A percentile compares a stretch with the other conserved stretches of the same genome.
These are phyloP conservation scores for Acanthamoeba castellanii DNA, from an alignment of 208 protist species.

Conservation along the genomic window DNA sequence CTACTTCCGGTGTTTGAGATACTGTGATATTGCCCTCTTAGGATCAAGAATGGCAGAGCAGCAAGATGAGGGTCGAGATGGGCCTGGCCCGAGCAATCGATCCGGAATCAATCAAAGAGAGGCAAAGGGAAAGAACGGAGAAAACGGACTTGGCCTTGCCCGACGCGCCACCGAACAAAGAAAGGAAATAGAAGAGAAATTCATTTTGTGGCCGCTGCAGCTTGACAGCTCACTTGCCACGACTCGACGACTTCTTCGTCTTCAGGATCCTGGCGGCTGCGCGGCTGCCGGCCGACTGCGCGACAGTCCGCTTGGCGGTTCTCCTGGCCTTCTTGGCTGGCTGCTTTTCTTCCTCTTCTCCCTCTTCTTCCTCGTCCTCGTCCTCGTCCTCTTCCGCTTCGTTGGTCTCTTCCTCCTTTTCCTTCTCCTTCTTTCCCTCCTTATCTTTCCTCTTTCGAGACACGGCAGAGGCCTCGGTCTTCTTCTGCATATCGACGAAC, in stretches of 20 bases:
- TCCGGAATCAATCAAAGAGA: slow-evolving; percentile 6
- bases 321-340: background rate
- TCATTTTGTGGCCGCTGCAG: too few species aligned
- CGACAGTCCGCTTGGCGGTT: background rate
- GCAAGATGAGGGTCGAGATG: background rate
- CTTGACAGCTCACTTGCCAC: background rate
- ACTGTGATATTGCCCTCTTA: background rate
- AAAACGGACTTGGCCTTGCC: background rate
- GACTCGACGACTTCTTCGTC: background rate
- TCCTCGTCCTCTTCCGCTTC: background rate
- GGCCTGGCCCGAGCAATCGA: background rate
- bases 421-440: background rate
- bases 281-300: background rate
- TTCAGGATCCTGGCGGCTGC: background rate
- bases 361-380: background rate
- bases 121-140: background rate
- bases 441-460: background rate
- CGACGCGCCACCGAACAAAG: background rate
- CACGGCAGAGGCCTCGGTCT: background rate
- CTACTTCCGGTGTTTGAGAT: background rate
- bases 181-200: slow-evolving; percentile 1
- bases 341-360: background rate
- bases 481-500: background rate
- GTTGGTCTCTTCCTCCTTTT: background rate
- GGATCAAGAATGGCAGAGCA: background rate